phyloP scores from a whole-genome alignment of 805 yeast species.

The Teunomyces panamensis region DNA sequence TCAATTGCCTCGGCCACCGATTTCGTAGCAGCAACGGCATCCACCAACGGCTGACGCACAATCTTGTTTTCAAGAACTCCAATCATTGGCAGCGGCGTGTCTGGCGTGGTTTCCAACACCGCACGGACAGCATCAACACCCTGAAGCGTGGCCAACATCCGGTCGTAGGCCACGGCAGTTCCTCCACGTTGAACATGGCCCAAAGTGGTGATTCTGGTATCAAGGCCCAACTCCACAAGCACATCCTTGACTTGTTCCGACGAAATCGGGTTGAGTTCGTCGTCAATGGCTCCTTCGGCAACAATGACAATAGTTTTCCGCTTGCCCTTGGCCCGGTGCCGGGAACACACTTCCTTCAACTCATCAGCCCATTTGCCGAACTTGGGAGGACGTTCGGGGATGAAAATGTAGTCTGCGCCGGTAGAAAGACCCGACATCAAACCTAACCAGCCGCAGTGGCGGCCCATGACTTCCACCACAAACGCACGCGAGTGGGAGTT shows the following conservation, averaged over 20 bases:
- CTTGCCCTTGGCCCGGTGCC: slow-evolving; percentile 70
- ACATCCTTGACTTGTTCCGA: slow-evolving; percentile 64
- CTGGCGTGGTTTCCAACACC: slow-evolving; percentile 63
- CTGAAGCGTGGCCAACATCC: slow-evolving; percentile 71
- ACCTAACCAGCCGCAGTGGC: slow-evolving; percentile 89
- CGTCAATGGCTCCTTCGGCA: slow-evolving; percentile 80
- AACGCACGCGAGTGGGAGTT: slow-evolving; percentile 80
- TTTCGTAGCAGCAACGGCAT: slow-evolving; percentile 69
- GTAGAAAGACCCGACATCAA: slow-evolving; percentile 78
- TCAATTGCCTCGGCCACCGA: slow-evolving; percentile 70
- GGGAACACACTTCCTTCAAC: slow-evolving; percentile 57
- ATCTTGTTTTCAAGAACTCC: slow-evolving; percentile 70
- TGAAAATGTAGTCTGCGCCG: slow-evolving; percentile 76
- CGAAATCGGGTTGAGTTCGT: slow-evolving; percentile 64
- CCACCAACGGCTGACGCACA: slow-evolving; percentile 63
- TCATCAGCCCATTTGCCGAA: slow-evolving; percentile 64
- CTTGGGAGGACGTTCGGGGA: slow-evolving; percentile 75
- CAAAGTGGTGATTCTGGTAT: slow-evolving; percentile 72
- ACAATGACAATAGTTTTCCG: slow-evolving; percentile 78
- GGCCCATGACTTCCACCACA: slow-evolving; percentile 84
- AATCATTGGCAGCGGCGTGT: slow-evolving; percentile 77
- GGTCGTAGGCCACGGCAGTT: slow-evolving; percentile 71
- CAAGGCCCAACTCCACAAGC: slow-evolving; percentile 65
- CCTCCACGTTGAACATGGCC: slow-evolving; percentile 88
- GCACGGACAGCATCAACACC: slow-evolving; percentile 83